Evolutionary conservation across 345 rosid species (phyloP).

Genomic region (Dipteronia sinensis): DNA sequence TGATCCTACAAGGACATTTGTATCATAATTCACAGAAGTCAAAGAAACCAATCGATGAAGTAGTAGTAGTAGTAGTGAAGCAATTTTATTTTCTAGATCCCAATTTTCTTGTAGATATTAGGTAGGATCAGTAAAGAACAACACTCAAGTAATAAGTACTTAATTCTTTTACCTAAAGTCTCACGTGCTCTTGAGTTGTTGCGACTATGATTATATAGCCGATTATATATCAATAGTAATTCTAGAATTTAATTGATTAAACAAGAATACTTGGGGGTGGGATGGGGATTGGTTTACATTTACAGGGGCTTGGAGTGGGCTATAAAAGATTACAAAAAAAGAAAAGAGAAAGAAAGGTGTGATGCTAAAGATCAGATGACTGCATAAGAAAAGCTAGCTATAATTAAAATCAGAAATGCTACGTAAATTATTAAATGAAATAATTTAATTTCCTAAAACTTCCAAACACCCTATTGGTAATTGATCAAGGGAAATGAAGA

Average conservation of each 20-base stretch:
- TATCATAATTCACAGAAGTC: background rate
- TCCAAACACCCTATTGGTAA: background rate
- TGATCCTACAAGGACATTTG: slow-evolving; percentile 12
- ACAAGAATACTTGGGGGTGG: background rate
- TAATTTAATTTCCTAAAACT: background rate
- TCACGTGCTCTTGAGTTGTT: background rate
- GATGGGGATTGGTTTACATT: background rate
- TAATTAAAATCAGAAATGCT: background rate
- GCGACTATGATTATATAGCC: background rate
- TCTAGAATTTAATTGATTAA: background rate
- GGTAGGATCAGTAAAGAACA: background rate
- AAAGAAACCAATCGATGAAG: background rate
- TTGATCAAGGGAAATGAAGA: too few species aligned
- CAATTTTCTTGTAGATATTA: background rate
- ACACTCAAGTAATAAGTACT: background rate
- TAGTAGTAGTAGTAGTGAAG: too few species aligned
- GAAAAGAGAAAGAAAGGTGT: too few species aligned
- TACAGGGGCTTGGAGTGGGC: background rate
- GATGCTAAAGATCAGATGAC: background rate
- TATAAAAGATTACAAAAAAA: too few species aligned
- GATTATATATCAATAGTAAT: background rate
- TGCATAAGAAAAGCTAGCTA: background rate
- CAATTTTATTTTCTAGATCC: background rate
- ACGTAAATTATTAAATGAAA: background rate
- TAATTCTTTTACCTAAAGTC: background rate